Evolutionary conservation across 2,329 filamentous ascomycete genomes (phyloP).

Genomic region (Truncatella angustata): DNA sequence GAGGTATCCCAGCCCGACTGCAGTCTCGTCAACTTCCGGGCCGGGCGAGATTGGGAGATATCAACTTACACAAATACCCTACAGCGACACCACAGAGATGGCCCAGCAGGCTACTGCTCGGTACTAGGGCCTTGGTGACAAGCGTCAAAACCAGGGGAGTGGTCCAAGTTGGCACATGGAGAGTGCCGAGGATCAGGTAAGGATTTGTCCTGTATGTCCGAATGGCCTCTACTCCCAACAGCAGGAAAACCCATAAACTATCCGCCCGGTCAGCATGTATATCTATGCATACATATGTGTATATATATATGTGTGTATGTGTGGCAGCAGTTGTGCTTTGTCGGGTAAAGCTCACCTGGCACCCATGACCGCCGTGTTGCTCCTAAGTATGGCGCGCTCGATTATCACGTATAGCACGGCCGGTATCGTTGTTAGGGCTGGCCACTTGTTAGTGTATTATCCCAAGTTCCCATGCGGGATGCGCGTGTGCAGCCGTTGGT

Average conservation of each 20-base stretch:
- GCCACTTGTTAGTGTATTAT: background rate
- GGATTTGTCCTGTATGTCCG: constrained; percentile 83
- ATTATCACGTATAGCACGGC: constrained; percentile 77
- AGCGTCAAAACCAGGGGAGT: constrained; percentile 78
- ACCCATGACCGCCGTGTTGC: constrained; percentile 75
- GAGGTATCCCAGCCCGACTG: constrained; percentile 83
- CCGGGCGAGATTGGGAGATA: constrained; percentile 19
- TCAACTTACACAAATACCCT: constrained; percentile 75
- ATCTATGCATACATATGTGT: no score
- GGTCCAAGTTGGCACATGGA: constrained; percentile 86
- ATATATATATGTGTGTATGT: no score
- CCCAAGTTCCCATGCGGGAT: background rate
- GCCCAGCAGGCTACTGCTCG: constrained; percentile 79
- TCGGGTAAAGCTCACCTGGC: constrained; percentile 66
- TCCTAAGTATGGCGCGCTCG: constrained; percentile 69
- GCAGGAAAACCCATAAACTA: constrained; percentile 89
- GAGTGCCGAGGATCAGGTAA: constrained; percentile 61
- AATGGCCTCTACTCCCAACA: constrained; percentile 81
- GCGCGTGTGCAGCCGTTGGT: background rate
- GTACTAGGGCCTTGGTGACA: constrained; percentile 73
- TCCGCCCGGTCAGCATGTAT: constrained; percentile 14
- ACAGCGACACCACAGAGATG: constrained; percentile 81
- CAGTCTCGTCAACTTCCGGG: background rate
- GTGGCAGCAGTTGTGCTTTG: no score
- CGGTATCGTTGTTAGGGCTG: constrained; percentile 77